Percentiles rank a stretch among this genome's conserved stretches.
phyloP scores from a whole-genome alignment of 768 basidiomycete species.

The Mrakia frigida region DNA sequence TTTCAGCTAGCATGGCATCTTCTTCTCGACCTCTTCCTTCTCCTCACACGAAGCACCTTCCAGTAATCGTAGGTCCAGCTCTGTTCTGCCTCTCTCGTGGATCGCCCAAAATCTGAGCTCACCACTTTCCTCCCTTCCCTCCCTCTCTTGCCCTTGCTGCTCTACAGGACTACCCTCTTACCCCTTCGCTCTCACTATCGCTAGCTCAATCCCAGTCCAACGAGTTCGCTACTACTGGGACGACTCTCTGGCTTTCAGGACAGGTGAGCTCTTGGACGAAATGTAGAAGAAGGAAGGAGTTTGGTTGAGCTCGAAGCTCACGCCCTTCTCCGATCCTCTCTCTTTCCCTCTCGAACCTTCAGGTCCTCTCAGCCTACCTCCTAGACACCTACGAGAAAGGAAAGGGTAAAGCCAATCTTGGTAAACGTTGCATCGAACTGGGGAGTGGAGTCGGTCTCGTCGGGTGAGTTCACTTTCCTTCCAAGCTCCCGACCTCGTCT shows the following conservation, averaged over 20 bases:
- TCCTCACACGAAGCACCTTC: slow-evolving; percentile 1
- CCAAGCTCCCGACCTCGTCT: neutral
- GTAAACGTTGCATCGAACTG: slow-evolving; percentile 56
- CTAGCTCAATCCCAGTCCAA: slow-evolving; percentile 48
- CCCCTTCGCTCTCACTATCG: neutral
- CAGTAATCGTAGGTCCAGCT: neutral
- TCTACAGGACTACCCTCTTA: slow-evolving; percentile 4
- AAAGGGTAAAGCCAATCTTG: slow-evolving; percentile 34
- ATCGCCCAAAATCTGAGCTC: neutral
- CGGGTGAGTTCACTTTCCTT: slow-evolving; percentile 52
- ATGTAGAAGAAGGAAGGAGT: slow-evolving; percentile 41
- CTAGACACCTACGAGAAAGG: neutral
- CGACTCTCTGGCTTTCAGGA: slow-evolving; percentile 75
- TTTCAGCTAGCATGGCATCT: neutral
- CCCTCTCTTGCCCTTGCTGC: neutral
- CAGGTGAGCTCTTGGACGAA: slow-evolving; percentile 62
- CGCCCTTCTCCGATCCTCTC: slow-evolving; percentile 16
- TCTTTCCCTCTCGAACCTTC: neutral
- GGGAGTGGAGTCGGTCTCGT: slow-evolving; percentile 78
- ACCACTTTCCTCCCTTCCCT: neutral
- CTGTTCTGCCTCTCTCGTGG: neutral
- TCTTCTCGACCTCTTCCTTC: neutral
- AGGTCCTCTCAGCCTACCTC: neutral
- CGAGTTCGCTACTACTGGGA: slow-evolving; percentile 67
- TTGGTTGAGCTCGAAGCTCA: slow-evolving; percentile 38